Base-by-base conservation (phyloP, 2,329 filamentous ascomycete species). In the Nannizziopsis arthrosporioides region DNA sequence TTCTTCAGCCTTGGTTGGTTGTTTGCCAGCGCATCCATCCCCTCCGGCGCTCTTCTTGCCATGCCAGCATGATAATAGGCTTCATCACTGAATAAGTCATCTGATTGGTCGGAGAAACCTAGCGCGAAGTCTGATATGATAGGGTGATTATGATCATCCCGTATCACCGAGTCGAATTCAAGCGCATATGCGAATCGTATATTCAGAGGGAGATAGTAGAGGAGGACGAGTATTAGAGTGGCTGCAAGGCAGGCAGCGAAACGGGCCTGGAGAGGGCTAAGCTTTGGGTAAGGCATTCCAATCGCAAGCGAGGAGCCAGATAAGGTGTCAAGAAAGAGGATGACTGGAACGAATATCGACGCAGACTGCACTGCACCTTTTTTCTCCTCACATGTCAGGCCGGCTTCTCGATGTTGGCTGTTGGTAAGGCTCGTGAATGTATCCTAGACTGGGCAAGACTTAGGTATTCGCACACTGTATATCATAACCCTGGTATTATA, bases 181-280 rank as follows among this genome's bases (percentile, higher is more conserved):
- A 73, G 69, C 8, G 83, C 83, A 55, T 82, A 73, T 40, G 78
- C 82, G 54, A 81, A 74, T 46, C 72, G 71, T 14, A 76, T 74
- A 39, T 73, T 73, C 49, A 75, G 75, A 34, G 84, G 70, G 19
- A 77, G 64, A 49, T 83, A 67, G 60, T 80, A 83, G 37, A 87
- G 62, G 35, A 78, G 59, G 31, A 82, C 57, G 30, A 85, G 63
- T 44, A 83, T 60, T 27, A 77, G 65, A 30, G 78, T 77, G 47
- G 80, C 77, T 57, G 76, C 70, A 46, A 83, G 62, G 49, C 81
- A 84, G 58, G 81, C 79, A 61, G 77, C 76, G 59, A 86, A 76
- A 61, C 83, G 81, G 68, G 80, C 82, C 70, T 85, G 84, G 56
- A 85, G 70, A 59, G 76, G 79, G 63, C 76, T 81, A 64, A 82